These are phyloP conservation scores for Binderoboletus segoi DNA, from an alignment of 1,284 basidiomycete species.

Conservation along the genomic window DNA sequence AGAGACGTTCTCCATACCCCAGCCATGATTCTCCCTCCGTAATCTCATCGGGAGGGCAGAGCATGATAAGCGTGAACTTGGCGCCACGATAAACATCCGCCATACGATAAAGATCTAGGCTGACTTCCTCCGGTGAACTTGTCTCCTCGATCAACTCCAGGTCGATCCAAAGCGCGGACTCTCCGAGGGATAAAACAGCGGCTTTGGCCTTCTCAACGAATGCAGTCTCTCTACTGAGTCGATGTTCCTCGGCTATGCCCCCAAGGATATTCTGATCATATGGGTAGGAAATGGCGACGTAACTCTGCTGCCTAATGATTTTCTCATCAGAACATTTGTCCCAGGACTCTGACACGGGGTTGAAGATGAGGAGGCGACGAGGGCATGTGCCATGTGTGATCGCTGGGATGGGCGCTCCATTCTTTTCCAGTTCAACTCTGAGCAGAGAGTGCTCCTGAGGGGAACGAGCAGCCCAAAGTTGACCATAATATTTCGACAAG, in stretches of 20 bases:
- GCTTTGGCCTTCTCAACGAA: constrained; percentile 16
- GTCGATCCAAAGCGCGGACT: constrained; percentile 32
- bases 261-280: constrained; percentile 10
- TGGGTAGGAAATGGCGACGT: constrained; percentile 26
- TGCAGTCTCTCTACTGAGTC: neutral
- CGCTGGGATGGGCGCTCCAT: constrained; percentile 1
- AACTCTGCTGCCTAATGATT: constrained; percentile 17
- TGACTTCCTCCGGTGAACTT: constrained; percentile 1
- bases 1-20: constrained; percentile 30
- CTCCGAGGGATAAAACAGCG: constrained; percentile 8
- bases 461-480: constrained; percentile 15
- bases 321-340: neutral
- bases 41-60: neutral
- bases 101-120: constrained; percentile 32
- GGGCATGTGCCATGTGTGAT: constrained; percentile 11
- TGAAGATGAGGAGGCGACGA: constrained; percentile 22
- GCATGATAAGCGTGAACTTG: constrained; percentile 31
- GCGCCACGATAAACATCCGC: constrained; percentile 30
- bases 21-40: constrained; percentile 16
- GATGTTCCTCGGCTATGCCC: neutral
- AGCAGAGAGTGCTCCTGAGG: constrained; percentile 24
- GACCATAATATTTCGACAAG: constrained; percentile 12
- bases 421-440: neutral
- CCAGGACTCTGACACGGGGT: constrained; percentile 12
- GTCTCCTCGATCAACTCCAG: constrained; percentile 4